Base-by-base conservation (phyloP, 1,139 yeast species). In the Cylindricascospora bacillispora region DNA sequence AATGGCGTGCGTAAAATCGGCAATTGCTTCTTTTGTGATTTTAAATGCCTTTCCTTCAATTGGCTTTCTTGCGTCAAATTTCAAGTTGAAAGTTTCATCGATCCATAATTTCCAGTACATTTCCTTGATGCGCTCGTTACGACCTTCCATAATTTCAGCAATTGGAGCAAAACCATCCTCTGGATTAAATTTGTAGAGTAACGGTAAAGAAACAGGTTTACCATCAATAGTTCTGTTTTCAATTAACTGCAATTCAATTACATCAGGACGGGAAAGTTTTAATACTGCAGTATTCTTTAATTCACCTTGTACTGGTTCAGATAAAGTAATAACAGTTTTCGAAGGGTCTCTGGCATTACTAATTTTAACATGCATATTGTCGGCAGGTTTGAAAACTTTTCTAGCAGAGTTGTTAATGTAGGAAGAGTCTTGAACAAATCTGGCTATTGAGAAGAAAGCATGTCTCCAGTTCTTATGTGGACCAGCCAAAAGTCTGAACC, bases 21-120 rank as follows among this genome's bases (percentile, higher is more conserved):
- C 70, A 54, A 89, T 81, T 40, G 74, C 83, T 59, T 77, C 69
- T 34, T 77, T 76, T 34, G 81, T 73, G 38, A 89, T 77, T 22
- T 68, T 67, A 38, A 76, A 67, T 30, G 72, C 65, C 23, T 73
- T 86, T 48, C 65, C 66, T 52, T 73, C 63, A 41, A 79, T 75
- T 28, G 73, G 67, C 47, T 76, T 65, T 46, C 75, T 68, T 39
- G 79, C 80, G 51, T 77, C 78, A 41, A 77, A 73, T 39, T 73
- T 67, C 40, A 68, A 58, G 54, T 68, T 59, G 49, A 74, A 68
- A 46, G 75, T 72, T 36, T 72, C 63, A 41, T 94, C 95, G 52
- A 83, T 85, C 99, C 99, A 89, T 49, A 85, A 67, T 55, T 77
- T 76, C 98, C 98, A 92, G 74, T 89, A 89, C 66, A 89, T 83